These are phyloP conservation scores for Sesbania bispinosa DNA, from an alignment of 306 rosid genomes.

Conservation along the genomic window DNA sequence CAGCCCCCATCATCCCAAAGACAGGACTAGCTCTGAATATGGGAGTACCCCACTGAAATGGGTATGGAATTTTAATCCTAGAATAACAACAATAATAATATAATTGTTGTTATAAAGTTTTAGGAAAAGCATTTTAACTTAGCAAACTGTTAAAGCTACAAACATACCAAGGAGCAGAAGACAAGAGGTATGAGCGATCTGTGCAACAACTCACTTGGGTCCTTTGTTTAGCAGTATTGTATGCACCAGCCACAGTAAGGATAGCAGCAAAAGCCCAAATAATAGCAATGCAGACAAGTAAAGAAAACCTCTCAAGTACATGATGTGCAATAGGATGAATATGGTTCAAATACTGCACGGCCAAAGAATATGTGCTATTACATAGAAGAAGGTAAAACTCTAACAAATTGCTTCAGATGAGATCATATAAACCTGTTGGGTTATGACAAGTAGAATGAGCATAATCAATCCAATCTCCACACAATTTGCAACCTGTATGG, in stretches of 20 bases:
- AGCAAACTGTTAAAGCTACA: neutral
- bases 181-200: slow-evolving; percentile 64
- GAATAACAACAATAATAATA: slow-evolving; percentile 22
- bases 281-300: slow-evolving; percentile 64
- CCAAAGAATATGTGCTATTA: neutral
- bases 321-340: slow-evolving; percentile 31
- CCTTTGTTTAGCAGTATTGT: slow-evolving; percentile 44
- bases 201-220: slow-evolving; percentile 78
- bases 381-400: neutral
- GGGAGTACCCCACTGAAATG: slow-evolving; percentile 97
- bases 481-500: slow-evolving; percentile 73
- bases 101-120: neutral
- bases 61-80: slow-evolving; percentile 84
- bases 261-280: slow-evolving; percentile 86
- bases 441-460: slow-evolving; percentile 70
- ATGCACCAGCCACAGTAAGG: slow-evolving; percentile 85
- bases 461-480: slow-evolving; percentile 80
- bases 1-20: slow-evolving; percentile 97
- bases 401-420: neutral
- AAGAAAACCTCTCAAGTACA: slow-evolving; percentile 63
- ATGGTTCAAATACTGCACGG: slow-evolving; percentile 54
- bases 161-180: slow-evolving; percentile 80
- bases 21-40: slow-evolving; percentile 92
- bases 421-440: slow-evolving; percentile 67
- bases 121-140: neutral